Evolutionary conservation across 192 early-diverging fungal genomes (phyloP), one percentile per base, ranked within the genome.

Genomic region (Paraglomus brasilianum): DNA sequence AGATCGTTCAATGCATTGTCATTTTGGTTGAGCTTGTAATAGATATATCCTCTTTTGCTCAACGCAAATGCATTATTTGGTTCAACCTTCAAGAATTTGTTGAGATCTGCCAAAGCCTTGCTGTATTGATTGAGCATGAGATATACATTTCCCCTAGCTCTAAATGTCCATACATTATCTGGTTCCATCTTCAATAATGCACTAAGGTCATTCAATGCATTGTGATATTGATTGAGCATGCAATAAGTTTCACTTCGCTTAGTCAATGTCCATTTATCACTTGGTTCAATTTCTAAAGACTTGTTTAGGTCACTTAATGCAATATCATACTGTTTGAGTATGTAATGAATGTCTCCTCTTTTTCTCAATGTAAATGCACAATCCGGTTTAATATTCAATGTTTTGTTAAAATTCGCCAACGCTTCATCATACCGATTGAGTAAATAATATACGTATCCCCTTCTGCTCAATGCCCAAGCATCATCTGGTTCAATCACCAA

Each of bases 211-310:
- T 17, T 5, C 5, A 66, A 40, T 14, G 65, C 47, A n/a, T 66
- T 50, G 14, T 66, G 36, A 21, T 17, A 56, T 10, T 21, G 17
- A 17, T 30, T 10, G 1, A 56, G 53, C 36, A 4, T 6, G 19
- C 4, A 11, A 56, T 56, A 24, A 1, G 36, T 56, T 22, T 56
- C 5, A 46, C 40, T 45, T 3, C 22, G 44, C 44, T 9, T 24
- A 17, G 7, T 24, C 24, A 63, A 46, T 2, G 61, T 45, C 19
- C 44, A 63, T 45, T n/a, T 9, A 46, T 40, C 24, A 45, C 47
- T 40, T 4, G 61, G 42, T 63, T 63, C 61, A 63, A 63, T 63
- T 21, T 63, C 42, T 63, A 63, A 63, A 1, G 61, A 63, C 30
- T 21, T 43, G 15, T 24, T 40, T 17, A 63, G 13, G 17, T 45